phyloP scores from a whole-genome alignment of 2,329 filamentous ascomycete genomes.

The Verticillium isaacii region DNA sequence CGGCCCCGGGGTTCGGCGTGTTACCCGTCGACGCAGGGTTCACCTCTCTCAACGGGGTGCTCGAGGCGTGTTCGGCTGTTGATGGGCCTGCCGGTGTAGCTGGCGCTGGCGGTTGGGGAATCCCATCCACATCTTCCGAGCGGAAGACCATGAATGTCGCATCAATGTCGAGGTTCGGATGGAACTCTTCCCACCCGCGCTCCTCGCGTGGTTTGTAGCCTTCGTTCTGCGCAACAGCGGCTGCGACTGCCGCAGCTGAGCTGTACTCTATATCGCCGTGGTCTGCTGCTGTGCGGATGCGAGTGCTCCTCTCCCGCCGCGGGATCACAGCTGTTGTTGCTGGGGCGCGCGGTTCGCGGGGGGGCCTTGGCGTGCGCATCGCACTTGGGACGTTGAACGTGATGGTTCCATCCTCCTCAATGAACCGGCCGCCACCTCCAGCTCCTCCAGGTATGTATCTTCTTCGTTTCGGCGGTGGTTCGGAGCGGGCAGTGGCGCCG shows the following conservation, averaged over 20 bases:
- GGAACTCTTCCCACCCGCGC: constrained; percentile 95
- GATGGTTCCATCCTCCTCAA: constrained; percentile 66
- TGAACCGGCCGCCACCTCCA: constrained; percentile 78
- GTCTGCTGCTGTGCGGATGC: constrained; percentile 49
- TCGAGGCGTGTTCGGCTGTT: constrained; percentile 27
- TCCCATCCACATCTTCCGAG: constrained; percentile 80
- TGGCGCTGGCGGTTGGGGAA: constrained; percentile 38
- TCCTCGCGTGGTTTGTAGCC: constrained; percentile 97
- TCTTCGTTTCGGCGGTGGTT: constrained; percentile 65
- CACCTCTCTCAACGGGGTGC: constrained; percentile 41
- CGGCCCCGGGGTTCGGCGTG: constrained; percentile 29
- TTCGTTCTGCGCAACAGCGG: constrained; percentile 83
- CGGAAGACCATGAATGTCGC: constrained; percentile 71
- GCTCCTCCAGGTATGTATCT: constrained; percentile 83
- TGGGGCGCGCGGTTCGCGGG: constrained; percentile 14
- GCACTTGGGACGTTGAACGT: constrained; percentile 37
- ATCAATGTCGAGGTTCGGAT: constrained; percentile 90
- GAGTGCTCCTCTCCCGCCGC: constrained; percentile 53
- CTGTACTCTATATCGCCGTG: constrained; percentile 68
- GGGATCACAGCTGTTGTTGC: constrained; percentile 31
- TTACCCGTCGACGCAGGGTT: constrained; percentile 37
- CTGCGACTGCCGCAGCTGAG: constrained; percentile 83
- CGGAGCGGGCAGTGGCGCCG: constrained; percentile 27
- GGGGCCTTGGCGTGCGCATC: constrained; percentile 20
- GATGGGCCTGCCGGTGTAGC: constrained; percentile 24